Evolutionary conservation across 1,284 basidiomycete genomes (phyloP), one percentile per base, ranked within the genome.

Genomic region (Papiliotrema flavescens): DNA sequence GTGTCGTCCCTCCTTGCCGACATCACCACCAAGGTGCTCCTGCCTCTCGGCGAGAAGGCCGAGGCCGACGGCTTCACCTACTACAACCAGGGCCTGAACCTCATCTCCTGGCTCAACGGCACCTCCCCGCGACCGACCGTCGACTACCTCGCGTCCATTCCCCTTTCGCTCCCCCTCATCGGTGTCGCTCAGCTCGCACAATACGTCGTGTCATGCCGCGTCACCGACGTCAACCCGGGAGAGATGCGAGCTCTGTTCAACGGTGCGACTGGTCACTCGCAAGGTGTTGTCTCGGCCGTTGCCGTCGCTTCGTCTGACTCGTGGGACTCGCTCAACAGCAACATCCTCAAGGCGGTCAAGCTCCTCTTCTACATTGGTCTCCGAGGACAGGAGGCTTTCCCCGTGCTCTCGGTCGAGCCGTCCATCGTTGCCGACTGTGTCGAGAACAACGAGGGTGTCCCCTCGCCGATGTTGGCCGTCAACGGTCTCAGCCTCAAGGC

Each of bases 351-450:
- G 77, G 90, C 91, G 26, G 75, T 96, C 64, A 86, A 82, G 65
- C 94, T 94, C 84, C 84, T 96, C 40, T 95, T 98, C 82, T 94
- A 87, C 80, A 88, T 89, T 64, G 92, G 93, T 65, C 84, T 94
- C 60, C 88, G 94, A 55, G 93, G 90, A 40, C 93, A 97, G 77
- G 86, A 93, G 71, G 85, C 87, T 19, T 98, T 98, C 84, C 95
- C 96, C n/a, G 80, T 93, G 28, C 83, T 94, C 55, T 85, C 94
- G 1, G 79, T 98, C 53, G 91, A 96, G 69, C 94, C 94, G 6
- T 80, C 82, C 61, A 86, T 98, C 60, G 83, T 95, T 55, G 83
- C 89, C 67, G 91, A 97, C 67, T 83, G 90, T 39, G 78, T 95
- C 58, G 90, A 93, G 51, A 90, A 91, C 54, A 92, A 92, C 50